These are phyloP conservation scores for Fusarium gaditjirri DNA, from an alignment of 2,329 filamentous ascomycete species.

Conservation along the genomic window DNA sequence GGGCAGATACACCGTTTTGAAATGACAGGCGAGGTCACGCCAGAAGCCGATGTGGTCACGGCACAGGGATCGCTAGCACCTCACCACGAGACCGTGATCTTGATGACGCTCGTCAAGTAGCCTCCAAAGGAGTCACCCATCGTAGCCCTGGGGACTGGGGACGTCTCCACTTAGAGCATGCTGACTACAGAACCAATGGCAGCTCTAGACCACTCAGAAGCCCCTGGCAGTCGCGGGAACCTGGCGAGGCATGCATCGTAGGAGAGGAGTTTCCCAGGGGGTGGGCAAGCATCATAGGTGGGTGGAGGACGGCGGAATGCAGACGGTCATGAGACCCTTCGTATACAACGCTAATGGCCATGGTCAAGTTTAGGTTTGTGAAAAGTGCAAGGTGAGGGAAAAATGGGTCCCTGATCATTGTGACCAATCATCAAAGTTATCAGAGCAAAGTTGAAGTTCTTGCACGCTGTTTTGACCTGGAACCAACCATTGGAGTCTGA, in stretches of 20 bases:
- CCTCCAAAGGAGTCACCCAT: conserved; percentile 9
- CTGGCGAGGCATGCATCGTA: conserved; percentile 16
- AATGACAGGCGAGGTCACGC: conserved; percentile 20
- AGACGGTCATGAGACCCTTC: conserved; percentile 46
- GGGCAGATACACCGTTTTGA: conserved; percentile 26
- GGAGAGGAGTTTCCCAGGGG: conserved; percentile 35
- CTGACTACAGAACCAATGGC: conserved; percentile 31
- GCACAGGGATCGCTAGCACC: conserved; percentile 18
- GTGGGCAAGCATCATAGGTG: conserved; percentile 38
- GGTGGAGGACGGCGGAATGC: conserved; percentile 42
- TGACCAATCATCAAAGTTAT: conserved; percentile 33
- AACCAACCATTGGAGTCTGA: conserved; percentile 22
- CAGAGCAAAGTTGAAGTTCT: conserved; percentile 16
- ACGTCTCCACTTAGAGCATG: conserved; percentile 18
- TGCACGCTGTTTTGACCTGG: conserved; percentile 11
- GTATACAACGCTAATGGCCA: conserved; percentile 45
- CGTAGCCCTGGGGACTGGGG: conserved; percentile 32
- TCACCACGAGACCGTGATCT: conserved; percentile 4
- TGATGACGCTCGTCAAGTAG: conserved; percentile 27
- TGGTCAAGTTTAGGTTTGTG: conserved; percentile 46
- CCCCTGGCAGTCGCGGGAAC: conserved; percentile 27
- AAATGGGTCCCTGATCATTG: conserved; percentile 33
- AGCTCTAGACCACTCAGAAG: conserved; percentile 31
- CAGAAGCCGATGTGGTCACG: conserved; percentile 32
- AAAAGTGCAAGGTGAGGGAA: conserved; percentile 37